These are phyloP conservation scores for Penicillium antarcticum DNA, from an alignment of 495 filamentous ascomycete genomes.

Conservation along the genomic window DNA sequence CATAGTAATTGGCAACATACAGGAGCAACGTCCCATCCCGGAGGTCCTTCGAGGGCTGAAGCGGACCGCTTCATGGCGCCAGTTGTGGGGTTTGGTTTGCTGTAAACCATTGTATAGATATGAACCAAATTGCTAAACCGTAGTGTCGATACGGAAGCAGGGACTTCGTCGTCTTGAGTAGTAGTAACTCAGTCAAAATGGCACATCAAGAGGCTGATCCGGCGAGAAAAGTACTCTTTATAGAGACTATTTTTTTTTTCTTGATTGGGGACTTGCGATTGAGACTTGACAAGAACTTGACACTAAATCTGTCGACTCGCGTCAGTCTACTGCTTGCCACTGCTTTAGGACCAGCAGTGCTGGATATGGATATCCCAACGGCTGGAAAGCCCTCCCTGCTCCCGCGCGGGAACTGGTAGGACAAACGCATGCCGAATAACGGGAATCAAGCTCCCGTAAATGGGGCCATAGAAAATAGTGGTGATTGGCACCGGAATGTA, in stretches of 20 bases:
- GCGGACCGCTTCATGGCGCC: constrained; percentile 36
- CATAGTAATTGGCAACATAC: constrained; percentile 19
- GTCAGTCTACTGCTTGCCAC: constrained; percentile 1
- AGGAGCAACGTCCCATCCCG: constrained; percentile 36
- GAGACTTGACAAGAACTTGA: not conserved
- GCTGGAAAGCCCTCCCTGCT: constrained; percentile 1
- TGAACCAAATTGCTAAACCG: not conserved
- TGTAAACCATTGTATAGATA: constrained; percentile 32
- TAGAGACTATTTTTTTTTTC: not conserved
- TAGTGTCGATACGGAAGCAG: not conserved
- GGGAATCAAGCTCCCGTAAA: constrained; percentile 23
- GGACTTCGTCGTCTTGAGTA: not conserved
- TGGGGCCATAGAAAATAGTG: not conserved
- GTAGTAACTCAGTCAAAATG: not conserved
- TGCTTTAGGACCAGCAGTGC: not conserved
- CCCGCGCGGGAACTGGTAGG: constrained; percentile 17
- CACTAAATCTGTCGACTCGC: not conserved
- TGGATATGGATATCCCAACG: constrained; percentile 9
- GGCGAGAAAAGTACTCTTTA: constrained; percentile 7
- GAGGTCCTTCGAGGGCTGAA: constrained; percentile 29
- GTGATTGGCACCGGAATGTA: constrained; percentile 5
- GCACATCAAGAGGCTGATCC: not conserved
- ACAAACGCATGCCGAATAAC: constrained; percentile 4
- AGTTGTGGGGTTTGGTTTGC: constrained; percentile 22
- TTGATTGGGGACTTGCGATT: not conserved